A percentile compares a stretch with the other conserved stretches of the same genome.
These are phyloP conservation scores for Fomitopsis pinicola DNA, from an alignment of 1,284 basidiomycete genomes.

Conservation along the genomic window DNA sequence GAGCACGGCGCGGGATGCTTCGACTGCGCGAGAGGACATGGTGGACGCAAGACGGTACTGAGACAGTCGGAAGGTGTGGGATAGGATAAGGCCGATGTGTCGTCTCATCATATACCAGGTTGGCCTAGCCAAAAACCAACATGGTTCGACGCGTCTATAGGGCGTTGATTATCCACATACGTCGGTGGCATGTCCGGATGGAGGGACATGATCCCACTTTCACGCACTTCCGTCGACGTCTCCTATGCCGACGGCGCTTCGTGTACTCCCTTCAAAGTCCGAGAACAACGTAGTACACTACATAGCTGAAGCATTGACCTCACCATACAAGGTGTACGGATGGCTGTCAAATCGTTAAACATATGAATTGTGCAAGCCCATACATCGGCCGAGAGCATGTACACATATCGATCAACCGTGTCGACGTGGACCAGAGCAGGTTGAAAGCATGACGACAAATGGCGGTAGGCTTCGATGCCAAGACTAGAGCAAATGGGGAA, in stretches of 20 bases:
- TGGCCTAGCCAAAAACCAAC: neutral
- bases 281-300: neutral
- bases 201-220: neutral
- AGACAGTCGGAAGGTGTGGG: slow-evolving; percentile 13
- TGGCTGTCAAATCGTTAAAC: no score
- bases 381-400: neutral
- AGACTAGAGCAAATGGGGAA: neutral
- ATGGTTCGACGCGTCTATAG: slow-evolving; percentile 1
- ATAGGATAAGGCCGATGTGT: slow-evolving; percentile 13
- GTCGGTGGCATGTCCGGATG: neutral
- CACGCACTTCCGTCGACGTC: neutral
- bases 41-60: slow-evolving; percentile 11
- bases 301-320: neutral
- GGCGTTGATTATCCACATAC: neutral
- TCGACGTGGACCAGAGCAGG: neutral
- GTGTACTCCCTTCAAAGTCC: neutral
- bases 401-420: neutral
- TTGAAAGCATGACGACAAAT: neutral
- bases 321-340: no score
- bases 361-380: no score
- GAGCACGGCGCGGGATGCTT: slow-evolving; percentile 57
- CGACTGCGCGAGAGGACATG: slow-evolving; percentile 41
- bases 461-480: no score
- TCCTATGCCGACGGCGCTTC: no score
- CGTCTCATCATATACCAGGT: slow-evolving; percentile 16